phyloP scores from a whole-genome alignment of 495 filamentous ascomycete species.

The Glutinoglossum americanum region DNA sequence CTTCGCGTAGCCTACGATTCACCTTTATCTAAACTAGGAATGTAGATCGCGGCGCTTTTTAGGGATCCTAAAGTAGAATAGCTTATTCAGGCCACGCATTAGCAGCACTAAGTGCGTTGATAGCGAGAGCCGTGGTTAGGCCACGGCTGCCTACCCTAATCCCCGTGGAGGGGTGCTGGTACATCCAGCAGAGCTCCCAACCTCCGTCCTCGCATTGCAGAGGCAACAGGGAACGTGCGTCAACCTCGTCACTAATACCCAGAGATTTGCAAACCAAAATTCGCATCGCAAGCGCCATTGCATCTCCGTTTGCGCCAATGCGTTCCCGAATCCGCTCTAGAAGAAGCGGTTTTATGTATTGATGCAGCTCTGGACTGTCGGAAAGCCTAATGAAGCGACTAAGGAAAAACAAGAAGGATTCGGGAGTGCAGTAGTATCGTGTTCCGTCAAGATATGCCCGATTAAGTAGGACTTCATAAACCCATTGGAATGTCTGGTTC shows the following conservation, averaged over 20 bases:
- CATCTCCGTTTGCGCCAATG: conserved; percentile 4
- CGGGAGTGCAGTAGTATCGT: conserved; percentile 9
- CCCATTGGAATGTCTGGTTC: background rate
- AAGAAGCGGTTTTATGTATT: conserved; percentile 1
- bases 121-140: conserved; percentile 6
- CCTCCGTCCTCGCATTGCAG: conserved; percentile 7
- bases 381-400: background rate
- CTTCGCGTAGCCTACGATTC: too few relatives aligned
- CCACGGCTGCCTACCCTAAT: conserved; percentile 8
- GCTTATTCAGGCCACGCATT: too few relatives aligned
- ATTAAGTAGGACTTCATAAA: conserved; percentile 3
- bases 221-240: background rate
- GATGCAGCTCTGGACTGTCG: background rate
- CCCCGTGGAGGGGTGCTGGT: background rate
- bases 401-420: conserved; percentile 12
- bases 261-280: conserved; percentile 6
- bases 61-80: too few relatives aligned
- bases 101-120: conserved; percentile 1
- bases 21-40: too few relatives aligned
- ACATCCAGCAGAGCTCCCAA: conserved; percentile 7
- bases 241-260: background rate
- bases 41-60: too few relatives aligned
- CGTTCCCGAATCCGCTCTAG: conserved; percentile 7
- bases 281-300: conserved; percentile 9
- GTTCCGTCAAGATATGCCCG: conserved; percentile 13